phyloP scores from a whole-genome alignment of 2,329 filamentous ascomycete species.

The Fusarium sp. region DNA sequence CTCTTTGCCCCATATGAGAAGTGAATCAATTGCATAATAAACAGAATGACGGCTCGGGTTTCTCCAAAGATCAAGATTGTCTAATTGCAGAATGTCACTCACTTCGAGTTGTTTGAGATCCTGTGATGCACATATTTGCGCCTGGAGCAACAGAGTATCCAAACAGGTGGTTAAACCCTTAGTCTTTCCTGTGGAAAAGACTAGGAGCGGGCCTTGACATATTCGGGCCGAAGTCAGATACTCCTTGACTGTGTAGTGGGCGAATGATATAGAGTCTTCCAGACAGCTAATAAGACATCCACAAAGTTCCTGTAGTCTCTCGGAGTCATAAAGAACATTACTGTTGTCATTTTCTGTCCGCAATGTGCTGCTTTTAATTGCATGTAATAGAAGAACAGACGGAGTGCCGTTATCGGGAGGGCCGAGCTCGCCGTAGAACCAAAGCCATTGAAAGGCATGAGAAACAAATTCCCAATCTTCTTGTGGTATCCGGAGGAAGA shows the following conservation, averaged over 20 bases:
- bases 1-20: rapidly evolving
- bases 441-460: background rate
- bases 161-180: rapidly evolving
- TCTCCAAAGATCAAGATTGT: too few relatives aligned
- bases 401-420: rapidly evolving
- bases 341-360: rapidly evolving
- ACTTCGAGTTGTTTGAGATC: rapidly evolving
- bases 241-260: background rate
- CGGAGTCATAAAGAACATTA: background rate
- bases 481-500: rapidly evolving
- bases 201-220: rapidly evolving
- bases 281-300: background rate
- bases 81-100: rapidly evolving
- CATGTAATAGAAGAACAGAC: rapidly evolving
- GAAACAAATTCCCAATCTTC: background rate
- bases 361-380: rapidly evolving
- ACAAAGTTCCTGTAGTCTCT: background rate
- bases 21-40: rapidly evolving
- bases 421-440: background rate
- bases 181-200: rapidly evolving
- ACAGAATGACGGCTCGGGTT: rapidly evolving
- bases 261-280: background rate
- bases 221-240: rapidly evolving
- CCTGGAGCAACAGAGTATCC: rapidly evolving
- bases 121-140: rapidly evolving